A percentile compares a stretch with the other conserved stretches of the same genome.
Evolutionary conservation across 768 basidiomycete genomes (phyloP).

Genomic region (Leucosporidium scottii): DNA sequence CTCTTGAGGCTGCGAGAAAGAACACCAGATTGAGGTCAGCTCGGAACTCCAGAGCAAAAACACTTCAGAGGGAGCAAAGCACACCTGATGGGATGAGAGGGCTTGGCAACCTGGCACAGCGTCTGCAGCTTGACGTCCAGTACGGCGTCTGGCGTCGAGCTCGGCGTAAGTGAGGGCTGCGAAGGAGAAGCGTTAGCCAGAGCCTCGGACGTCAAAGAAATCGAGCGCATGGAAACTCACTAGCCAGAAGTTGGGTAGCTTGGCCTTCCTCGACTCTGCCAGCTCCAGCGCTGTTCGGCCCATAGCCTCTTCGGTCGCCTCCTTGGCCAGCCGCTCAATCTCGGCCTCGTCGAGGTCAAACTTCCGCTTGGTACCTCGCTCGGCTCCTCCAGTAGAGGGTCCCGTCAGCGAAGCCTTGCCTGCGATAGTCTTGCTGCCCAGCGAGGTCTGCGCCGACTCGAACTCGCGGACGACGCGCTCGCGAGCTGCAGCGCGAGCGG

Average conservation of each 20-base stretch:
- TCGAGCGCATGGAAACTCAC: constrained; percentile 11
- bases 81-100: constrained; percentile 68
- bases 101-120: constrained; percentile 73
- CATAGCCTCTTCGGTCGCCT: constrained; percentile 84
- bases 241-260: constrained; percentile 96
- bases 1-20: constrained; percentile 61
- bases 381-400: background rate
- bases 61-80: background rate
- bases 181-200: background rate
- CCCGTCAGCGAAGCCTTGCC: constrained; percentile 32
- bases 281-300: constrained; percentile 60
- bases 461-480: constrained; percentile 86
- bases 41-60: no score
- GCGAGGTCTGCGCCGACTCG: constrained; percentile 71
- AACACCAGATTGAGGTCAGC: background rate
- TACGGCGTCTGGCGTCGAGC: constrained; percentile 13
- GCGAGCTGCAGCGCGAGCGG: constrained; percentile 64
- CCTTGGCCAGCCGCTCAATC: constrained; percentile 62
- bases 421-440: constrained; percentile 50
- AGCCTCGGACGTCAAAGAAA: background rate
- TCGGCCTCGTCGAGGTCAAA: constrained; percentile 70
- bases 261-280: constrained; percentile 72
- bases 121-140: constrained; percentile 61
- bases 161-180: constrained; percentile 27
- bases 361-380: constrained; percentile 60